These are phyloP conservation scores for Datura wrightii DNA, from an alignment of 257 asterid species.

Conservation along the genomic window DNA sequence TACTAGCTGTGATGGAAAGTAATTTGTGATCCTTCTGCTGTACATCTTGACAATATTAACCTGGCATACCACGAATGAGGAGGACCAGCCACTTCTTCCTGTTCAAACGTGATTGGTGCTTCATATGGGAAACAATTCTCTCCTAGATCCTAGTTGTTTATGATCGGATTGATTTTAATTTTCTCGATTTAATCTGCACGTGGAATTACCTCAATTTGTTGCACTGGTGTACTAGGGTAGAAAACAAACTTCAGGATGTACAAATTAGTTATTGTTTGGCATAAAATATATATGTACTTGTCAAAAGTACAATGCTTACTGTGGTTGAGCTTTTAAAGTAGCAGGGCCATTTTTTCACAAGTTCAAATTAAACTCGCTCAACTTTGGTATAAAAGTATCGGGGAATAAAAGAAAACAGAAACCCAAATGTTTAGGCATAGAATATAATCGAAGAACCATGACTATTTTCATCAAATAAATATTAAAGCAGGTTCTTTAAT, in stretches of 20 bases:
- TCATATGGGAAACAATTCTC: conserved; percentile 45
- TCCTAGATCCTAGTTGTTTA: conserved; percentile 52
- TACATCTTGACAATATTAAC: conserved; percentile 51
- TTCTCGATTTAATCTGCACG: background rate
- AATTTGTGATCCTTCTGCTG: background rate
- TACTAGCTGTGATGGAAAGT: background rate
- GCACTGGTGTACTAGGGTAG: background rate
- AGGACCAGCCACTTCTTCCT: conserved; percentile 43
- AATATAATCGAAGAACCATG: background rate
- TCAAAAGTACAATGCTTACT: background rate
- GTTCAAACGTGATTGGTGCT: conserved; percentile 52
- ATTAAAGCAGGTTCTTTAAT: background rate
- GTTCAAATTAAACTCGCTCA: background rate
- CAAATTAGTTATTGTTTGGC: background rate
- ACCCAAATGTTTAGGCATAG: background rate
- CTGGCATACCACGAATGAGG: conserved; percentile 47
- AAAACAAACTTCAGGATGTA: background rate
- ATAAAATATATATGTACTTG: background rate
- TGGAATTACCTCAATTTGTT: conserved; percentile 4
- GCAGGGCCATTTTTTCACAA: background rate
- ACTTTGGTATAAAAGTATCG: background rate
- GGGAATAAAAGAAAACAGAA: background rate
- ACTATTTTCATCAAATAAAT: background rate
- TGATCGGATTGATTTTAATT: conserved; percentile 24
- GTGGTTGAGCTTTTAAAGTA: background rate